Conservation (phyloP, 768 basidiomycete species). For the Amanita rubescens region DNA sequence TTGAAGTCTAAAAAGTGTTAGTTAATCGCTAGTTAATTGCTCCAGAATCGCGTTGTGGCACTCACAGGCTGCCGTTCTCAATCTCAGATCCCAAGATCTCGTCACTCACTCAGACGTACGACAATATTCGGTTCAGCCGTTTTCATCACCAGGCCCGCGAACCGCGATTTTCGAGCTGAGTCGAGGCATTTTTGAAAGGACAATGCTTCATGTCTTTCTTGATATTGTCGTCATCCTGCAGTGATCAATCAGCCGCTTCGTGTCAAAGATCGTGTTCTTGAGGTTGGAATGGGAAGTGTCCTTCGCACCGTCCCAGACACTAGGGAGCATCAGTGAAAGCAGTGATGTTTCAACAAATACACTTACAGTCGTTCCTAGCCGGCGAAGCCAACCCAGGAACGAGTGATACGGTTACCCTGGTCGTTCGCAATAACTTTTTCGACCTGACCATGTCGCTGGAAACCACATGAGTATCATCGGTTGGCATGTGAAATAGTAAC, state of each 20-base stretch:
- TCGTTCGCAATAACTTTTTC: slow-evolving; percentile 87
- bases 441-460: slow-evolving; percentile 46
- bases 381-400: slow-evolving; percentile 87
- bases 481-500: slow-evolving; percentile 2
- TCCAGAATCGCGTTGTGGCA: background rate
- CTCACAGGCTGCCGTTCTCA: slow-evolving; percentile 87
- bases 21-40: slow-evolving; percentile 4
- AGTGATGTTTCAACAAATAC: background rate
- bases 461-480: slow-evolving; percentile 13
- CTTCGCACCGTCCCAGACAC: slow-evolving; percentile 93
- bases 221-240: slow-evolving; percentile 73
- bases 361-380: slow-evolving; percentile 74
- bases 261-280: slow-evolving; percentile 91
- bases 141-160: no score
- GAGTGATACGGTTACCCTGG: slow-evolving; percentile 86
- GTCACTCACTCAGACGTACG: no score
- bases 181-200: slow-evolving; percentile 97
- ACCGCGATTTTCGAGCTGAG: slow-evolving; percentile 98
- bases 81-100: no score
- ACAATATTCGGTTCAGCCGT: no score
- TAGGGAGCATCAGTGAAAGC: slow-evolving; percentile 19
- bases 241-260: slow-evolving; percentile 91
- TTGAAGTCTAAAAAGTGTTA: slow-evolving; percentile 92
- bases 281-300: slow-evolving; percentile 93
- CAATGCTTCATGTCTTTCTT: slow-evolving; percentile 83